phyloP scores from a whole-genome alignment of 805 yeast species.

The Saturnispora zaruensis region DNA sequence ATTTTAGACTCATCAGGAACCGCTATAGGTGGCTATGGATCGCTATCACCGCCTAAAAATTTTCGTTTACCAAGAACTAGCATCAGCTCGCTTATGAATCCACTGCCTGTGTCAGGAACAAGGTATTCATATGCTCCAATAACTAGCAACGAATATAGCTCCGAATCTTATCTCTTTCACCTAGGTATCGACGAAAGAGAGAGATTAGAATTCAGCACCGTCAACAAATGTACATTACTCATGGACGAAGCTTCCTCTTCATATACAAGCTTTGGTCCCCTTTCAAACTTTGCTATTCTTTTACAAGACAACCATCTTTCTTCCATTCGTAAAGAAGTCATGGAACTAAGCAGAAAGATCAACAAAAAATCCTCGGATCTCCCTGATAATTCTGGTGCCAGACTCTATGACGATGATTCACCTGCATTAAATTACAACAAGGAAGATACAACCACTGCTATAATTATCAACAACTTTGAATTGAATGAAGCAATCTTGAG shows the following conservation, averaged over 20 bases:
- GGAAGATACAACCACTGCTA: constrained; percentile 11
- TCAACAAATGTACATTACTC: background rate
- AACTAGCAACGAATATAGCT: background rate
- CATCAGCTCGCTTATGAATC: constrained; percentile 8
- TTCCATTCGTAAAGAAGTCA: background rate
- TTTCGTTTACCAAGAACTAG: constrained; percentile 2
- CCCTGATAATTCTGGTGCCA: background rate
- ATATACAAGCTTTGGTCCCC: constrained; percentile 1
- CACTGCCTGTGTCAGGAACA: constrained; percentile 2
- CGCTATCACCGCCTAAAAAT: background rate
- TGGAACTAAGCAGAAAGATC: constrained; percentile 13
- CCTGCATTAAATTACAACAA: background rate
- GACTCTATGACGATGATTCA: background rate
- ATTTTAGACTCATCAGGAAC: background rate
- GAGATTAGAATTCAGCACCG: constrained; percentile 1
- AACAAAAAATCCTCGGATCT: background rate
- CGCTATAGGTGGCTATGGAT: background rate
- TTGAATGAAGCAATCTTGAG: constrained; percentile 25
- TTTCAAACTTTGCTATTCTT: constrained; percentile 1
- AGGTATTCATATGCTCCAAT: background rate
- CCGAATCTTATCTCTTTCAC: background rate
- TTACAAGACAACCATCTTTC: constrained; percentile 6
- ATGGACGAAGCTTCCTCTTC: background rate
- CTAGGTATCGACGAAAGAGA: constrained; percentile 7
- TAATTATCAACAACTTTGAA: constrained; percentile 11